These are phyloP conservation scores for Exophiala lecanii-corni DNA, from an alignment of 2,329 filamentous ascomycete genomes.

Conservation along the genomic window DNA sequence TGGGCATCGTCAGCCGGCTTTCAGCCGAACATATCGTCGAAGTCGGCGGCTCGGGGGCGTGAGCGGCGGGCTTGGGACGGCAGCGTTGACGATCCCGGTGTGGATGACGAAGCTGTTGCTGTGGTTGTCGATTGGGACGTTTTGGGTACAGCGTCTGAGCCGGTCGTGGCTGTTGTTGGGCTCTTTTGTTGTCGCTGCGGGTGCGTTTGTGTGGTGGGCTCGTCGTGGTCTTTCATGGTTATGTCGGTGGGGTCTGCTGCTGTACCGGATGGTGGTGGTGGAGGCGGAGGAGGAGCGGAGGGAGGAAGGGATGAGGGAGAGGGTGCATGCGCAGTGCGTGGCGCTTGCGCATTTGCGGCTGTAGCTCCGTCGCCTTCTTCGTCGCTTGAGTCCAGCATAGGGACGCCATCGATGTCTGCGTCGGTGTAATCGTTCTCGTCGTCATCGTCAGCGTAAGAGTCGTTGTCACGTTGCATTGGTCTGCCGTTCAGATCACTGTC, in stretches of 20 bases:
- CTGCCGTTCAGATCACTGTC: constrained; percentile 34
- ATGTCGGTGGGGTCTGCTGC: neutral
- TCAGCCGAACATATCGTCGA: constrained; percentile 23
- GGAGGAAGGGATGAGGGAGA: neutral
- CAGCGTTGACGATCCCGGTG: neutral
- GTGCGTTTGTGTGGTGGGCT: neutral
- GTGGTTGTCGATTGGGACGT: too few relatives aligned
- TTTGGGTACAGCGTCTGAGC: too few relatives aligned
- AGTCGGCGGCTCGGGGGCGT: constrained; percentile 17
- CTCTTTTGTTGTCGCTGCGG: neutral
- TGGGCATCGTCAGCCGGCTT: too few relatives aligned
- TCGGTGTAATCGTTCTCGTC: constrained; percentile 47
- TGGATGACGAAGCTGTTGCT: neutral
- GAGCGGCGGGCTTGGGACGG: constrained; percentile 11
- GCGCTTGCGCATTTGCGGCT: too few relatives aligned
- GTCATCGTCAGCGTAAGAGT: constrained; percentile 30
- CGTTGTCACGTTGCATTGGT: constrained; percentile 30
- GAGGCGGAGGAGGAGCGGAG: neutral
- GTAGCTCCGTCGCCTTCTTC: constrained; percentile 49
- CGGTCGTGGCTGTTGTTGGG: too few relatives aligned
- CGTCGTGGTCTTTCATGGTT: neutral
- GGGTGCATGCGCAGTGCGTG: too few relatives aligned
- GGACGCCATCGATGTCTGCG: constrained; percentile 37
- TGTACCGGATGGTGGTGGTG: neutral
- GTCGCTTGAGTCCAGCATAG: constrained; percentile 46